These are phyloP conservation scores for Trifolium repens DNA, from an alignment of 306 rosid species.

Conservation along the genomic window DNA sequence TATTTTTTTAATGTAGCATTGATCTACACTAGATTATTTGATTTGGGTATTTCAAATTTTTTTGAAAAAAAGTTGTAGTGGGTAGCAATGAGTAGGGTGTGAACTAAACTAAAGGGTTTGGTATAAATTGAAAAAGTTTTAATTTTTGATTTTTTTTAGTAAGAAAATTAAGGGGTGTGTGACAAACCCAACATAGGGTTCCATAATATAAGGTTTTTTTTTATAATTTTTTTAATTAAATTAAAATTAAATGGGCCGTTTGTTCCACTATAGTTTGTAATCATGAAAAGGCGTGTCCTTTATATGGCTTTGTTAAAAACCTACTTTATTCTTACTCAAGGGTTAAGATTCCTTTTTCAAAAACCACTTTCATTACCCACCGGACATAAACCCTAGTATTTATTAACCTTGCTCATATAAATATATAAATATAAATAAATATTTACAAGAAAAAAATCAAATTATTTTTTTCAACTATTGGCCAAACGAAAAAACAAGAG, in stretches of 20 bases:
- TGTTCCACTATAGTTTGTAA: slow-evolving; percentile 47
- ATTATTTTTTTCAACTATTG: slow-evolving; percentile 1
- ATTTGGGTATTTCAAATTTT: slow-evolving; percentile 30
- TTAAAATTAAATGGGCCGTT: slow-evolving; percentile 18
- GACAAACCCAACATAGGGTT: slow-evolving; percentile 51
- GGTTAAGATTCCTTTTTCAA: slow-evolving; percentile 49
- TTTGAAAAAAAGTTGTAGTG: slow-evolving; percentile 10
- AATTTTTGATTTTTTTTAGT: background rate
- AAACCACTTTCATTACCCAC: slow-evolving; percentile 40
- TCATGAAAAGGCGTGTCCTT: slow-evolving; percentile 57
- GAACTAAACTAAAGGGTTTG: background rate
- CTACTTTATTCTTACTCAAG: slow-evolving; percentile 49
- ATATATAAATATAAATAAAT: too few species aligned
- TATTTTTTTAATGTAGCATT: slow-evolving; percentile 28
- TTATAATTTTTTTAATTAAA: too few species aligned
- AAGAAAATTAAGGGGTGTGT: background rate
- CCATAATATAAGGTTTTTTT: background rate
- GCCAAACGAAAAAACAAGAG: slow-evolving; percentile 26
- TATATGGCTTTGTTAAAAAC: slow-evolving; percentile 46
- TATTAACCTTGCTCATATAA: slow-evolving; percentile 40
- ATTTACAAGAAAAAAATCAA: slow-evolving; percentile 29
- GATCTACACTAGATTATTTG: slow-evolving; percentile 37
- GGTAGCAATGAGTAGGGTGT: slow-evolving; percentile 9
- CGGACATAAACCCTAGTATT: slow-evolving; percentile 41
- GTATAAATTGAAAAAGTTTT: slow-evolving; percentile 3